Conservation (phyloP, 1,284 basidiomycete species). For the Cystobasidiaceae sp. region DNA sequence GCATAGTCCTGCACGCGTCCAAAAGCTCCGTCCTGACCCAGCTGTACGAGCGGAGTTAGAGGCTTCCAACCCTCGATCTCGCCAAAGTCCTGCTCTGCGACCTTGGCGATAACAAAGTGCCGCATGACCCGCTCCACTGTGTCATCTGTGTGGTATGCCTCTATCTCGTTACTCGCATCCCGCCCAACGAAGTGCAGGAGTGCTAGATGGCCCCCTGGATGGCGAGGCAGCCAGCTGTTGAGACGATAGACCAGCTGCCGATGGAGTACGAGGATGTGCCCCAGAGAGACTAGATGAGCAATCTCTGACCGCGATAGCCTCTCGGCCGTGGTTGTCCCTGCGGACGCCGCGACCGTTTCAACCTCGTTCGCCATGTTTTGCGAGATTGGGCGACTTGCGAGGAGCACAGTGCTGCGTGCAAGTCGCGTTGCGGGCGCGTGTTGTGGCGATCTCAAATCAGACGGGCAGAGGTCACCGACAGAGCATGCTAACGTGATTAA, state of each 20-base stretch:
- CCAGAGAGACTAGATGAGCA: constrained; percentile 64
- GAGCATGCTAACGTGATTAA: too few species aligned
- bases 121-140: constrained; percentile 61
- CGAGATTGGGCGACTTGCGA: too few species aligned
- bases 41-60: constrained; percentile 80
- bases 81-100: constrained; percentile 55
- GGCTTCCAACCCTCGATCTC: constrained; percentile 61
- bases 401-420: too few species aligned
- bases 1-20: constrained; percentile 27
- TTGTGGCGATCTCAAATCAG: too few species aligned
- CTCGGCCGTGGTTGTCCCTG: too few species aligned
- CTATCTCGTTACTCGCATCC: constrained; percentile 89
- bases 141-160: constrained; percentile 76
- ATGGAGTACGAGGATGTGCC: constrained; percentile 76
- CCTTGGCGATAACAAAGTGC: constrained; percentile 67
- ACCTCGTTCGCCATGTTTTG: too few species aligned
- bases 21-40: constrained; percentile 64
- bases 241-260: constrained; percentile 71
- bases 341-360: too few species aligned
- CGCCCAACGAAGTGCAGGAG: constrained; percentile 94
- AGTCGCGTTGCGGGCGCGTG: too few species aligned
- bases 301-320: constrained; percentile 59
- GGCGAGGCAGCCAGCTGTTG: constrained; percentile 69
- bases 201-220: constrained; percentile 85
- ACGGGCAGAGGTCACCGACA: too few species aligned